phyloP scores from a whole-genome alignment of 2,329 filamentous ascomycete genomes.

The Macroventuria anomochaeta region DNA sequence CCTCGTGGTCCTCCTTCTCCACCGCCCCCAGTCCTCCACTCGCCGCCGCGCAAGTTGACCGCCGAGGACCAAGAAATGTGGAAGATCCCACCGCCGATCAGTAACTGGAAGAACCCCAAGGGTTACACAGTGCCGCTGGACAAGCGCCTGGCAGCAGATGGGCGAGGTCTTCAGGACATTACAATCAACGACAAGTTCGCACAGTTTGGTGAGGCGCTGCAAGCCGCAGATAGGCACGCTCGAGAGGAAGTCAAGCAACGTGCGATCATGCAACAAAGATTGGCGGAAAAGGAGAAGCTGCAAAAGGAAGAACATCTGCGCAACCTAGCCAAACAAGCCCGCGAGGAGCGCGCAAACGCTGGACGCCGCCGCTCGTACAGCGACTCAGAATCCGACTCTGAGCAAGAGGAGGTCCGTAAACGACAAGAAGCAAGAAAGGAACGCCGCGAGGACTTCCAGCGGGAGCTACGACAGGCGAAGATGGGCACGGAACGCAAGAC shows the following conservation, averaged over 20 bases:
- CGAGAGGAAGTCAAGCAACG: constrained; percentile 94
- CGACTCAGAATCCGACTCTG: constrained; percentile 55
- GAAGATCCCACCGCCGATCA: constrained; percentile 89
- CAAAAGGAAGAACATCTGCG: constrained; percentile 93
- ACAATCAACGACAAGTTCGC: constrained; percentile 99
- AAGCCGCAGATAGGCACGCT: constrained; percentile 92
- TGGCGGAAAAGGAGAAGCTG: constrained; percentile 95
- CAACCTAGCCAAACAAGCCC: constrained; percentile 85
- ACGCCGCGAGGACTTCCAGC: constrained; percentile 79
- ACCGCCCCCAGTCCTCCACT: constrained; percentile 93
- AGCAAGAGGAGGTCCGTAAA: constrained; percentile 74
- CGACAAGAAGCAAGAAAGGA: constrained; percentile 80
- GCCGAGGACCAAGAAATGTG: constrained; percentile 97
- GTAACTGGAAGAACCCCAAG: constrained; percentile 99
- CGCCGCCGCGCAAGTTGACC: constrained; percentile 90
- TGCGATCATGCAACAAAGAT: constrained; percentile 90
- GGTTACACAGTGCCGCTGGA: constrained; percentile 96
- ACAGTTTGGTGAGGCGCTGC: constrained; percentile 91
- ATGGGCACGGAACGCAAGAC: constrained; percentile 94
- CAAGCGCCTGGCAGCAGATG: constrained; percentile 93
- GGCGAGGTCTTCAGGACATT: constrained; percentile 87
- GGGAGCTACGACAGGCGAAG: constrained; percentile 87
- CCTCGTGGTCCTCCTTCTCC: constrained; percentile 90
- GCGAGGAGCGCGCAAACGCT: constrained; percentile 74
- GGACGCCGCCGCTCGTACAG: constrained; percentile 51